phyloP scores from a whole-genome alignment of 2,329 filamentous ascomycete species.

The Paraconiothyrium brasiliense region DNA sequence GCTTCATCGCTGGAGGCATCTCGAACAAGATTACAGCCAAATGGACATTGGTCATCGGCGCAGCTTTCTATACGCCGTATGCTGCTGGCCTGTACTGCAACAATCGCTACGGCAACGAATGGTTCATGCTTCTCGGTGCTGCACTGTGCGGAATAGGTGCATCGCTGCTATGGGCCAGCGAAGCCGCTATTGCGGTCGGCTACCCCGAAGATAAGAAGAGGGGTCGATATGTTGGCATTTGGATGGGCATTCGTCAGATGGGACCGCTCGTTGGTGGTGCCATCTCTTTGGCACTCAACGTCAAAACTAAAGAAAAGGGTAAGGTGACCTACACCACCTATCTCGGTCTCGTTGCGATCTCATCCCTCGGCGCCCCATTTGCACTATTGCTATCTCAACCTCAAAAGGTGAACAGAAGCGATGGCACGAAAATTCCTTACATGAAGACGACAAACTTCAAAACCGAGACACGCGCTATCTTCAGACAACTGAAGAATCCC shows the following conservation, averaged over 20 bases:
- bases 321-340: conserved; percentile 58
- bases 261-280: conserved; percentile 63
- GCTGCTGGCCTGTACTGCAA: conserved; percentile 41
- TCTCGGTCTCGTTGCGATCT: conserved; percentile 54
- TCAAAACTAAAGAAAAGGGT: conserved; percentile 53
- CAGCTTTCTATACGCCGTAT: conserved; percentile 43
- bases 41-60: conserved; percentile 45
- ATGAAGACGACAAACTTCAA: conserved; percentile 52
- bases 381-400: conserved; percentile 58
- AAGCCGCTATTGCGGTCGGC: conserved; percentile 54
- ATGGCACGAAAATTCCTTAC: conserved; percentile 48
- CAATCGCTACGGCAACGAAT: conserved; percentile 44
- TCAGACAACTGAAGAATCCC: conserved; percentile 53
- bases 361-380: conserved; percentile 58
- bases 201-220: conserved; percentile 59
- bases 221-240: conserved; percentile 60
- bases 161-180: conserved; percentile 53
- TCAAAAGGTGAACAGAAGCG: conserved; percentile 55
- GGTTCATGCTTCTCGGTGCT: conserved; percentile 47
- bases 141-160: conserved; percentile 49
- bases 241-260: conserved; percentile 63
- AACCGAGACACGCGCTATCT: conserved; percentile 51
- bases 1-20: conserved; percentile 35
- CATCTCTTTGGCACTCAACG: conserved; percentile 62
- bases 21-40: conserved; percentile 48